Evolutionary conservation across 164 flowering plant genomes (phyloP), one percentile per base, ranked within the genome.

Genomic region (Litsea cubeba): DNA sequence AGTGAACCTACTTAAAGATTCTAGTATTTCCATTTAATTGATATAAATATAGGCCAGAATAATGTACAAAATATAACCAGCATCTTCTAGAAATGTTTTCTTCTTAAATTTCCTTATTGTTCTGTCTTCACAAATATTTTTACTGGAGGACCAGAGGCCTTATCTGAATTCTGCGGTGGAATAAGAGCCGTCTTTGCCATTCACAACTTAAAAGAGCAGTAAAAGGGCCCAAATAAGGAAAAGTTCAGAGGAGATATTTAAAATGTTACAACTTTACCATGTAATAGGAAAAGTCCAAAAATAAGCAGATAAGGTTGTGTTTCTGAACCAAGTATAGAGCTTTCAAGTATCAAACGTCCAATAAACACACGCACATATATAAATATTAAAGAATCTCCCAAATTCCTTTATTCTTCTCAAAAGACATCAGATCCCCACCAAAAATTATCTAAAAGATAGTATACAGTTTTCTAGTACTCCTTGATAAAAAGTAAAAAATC

Each of bases 251-350:
- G 12, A 22, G 24, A 22, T 20, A 63, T 22, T 63, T 63, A 3
- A 11, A 63, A 22, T 58, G 62, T 12, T 58, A 17, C 2, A 3
- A 63, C 66, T 63, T 12, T 54, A 12, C 60, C 60, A 17, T 15
- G 60, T 54, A 14, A 58, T 17, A n/a, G 5, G 62, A 54, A 66
- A 30, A 69, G 26, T 32, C 50, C 11, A 63, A 5, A 66, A 40
- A 40, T 5, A 40, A 40, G 46, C 46, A 40, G 80, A 78, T 74
- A 66, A 78, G 77, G 70, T 54, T 70, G 74, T 23, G 32, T n/a
- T 58, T 7, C 68, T 74, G 32, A 30, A 60, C 73, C 73, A 40
- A 63, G 30, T 50, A 58, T 57, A 70, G n/a, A 24, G 30, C 54
- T n/a, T 57, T 74, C 24, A 2, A 28, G 24, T 57, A 24, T 60